phyloP scores from a whole-genome alignment of 257 asterid genomes.

The Fraxinus cuspidata region DNA sequence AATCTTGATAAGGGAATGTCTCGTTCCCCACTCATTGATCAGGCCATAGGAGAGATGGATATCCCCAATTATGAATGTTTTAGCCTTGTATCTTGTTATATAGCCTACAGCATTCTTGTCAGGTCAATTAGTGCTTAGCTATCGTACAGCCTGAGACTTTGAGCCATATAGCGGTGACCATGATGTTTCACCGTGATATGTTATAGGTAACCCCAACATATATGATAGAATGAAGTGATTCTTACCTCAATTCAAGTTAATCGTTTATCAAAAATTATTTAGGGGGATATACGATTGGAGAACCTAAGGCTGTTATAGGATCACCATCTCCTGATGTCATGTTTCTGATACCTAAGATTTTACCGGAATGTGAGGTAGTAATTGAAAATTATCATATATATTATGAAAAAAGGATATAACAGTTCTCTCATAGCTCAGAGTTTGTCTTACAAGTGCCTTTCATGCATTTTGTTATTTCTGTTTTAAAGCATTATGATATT shows the following conservation, averaged over 20 bases:
- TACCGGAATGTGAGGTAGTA: neutral
- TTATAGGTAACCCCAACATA: neutral
- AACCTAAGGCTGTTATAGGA: neutral
- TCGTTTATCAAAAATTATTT: neutral
- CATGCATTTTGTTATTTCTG: slow-evolving; percentile 2
- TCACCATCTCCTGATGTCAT: neutral
- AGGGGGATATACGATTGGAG: neutral
- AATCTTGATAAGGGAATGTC: neutral
- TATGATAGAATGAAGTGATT: neutral
- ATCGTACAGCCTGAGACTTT: neutral
- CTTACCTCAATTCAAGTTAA: neutral
- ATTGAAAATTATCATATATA: neutral
- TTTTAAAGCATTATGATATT: slow-evolving; percentile 16
- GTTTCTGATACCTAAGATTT: neutral
- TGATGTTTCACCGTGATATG: neutral
- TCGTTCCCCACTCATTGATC: neutral
- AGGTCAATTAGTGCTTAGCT: neutral
- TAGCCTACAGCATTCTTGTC: neutral
- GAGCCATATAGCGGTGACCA: neutral
- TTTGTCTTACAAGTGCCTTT: slow-evolving; percentile 1
- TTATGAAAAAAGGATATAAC: neutral
- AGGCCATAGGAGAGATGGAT: neutral
- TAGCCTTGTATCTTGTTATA: neutral
- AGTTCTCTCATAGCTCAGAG: neutral
- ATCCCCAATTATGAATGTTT: neutral